These are phyloP conservation scores for Fusarium coffeatum DNA, from an alignment of 2,329 filamentous ascomycete species.

Conservation along the genomic window DNA sequence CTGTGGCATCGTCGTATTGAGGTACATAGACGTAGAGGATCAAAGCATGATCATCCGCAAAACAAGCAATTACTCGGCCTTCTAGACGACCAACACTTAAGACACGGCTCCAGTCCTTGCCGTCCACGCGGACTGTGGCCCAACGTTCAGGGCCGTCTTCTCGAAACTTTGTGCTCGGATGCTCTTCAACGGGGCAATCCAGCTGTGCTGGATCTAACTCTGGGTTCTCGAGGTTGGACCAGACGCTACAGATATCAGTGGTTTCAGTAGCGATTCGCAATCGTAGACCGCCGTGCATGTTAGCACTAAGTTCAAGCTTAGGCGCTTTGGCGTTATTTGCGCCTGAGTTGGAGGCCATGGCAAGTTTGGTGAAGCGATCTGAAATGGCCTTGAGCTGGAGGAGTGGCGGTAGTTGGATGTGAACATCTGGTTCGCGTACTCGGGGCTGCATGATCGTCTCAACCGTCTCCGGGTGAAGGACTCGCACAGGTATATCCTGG, in stretches of 20 bases:
- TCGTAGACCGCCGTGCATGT: conserved; percentile 90
- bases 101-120: conserved; percentile 93
- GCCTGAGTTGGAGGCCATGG: conserved; percentile 59
- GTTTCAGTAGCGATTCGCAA: conserved; percentile 85
- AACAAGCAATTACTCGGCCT: conserved; percentile 92
- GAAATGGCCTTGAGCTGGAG: conserved; percentile 93
- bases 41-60: conserved; percentile 81
- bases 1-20: conserved; percentile 72
- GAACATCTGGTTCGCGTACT: conserved; percentile 90
- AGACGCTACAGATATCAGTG: conserved; percentile 85
- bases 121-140: conserved; percentile 91
- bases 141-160: conserved; percentile 82
- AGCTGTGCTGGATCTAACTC: conserved; percentile 84
- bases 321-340: conserved; percentile 63
- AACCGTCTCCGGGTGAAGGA: conserved; percentile 85
- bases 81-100: conserved; percentile 90
- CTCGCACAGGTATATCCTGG: conserved; percentile 94
- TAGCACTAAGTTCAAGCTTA: conserved; percentile 87
- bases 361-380: conserved; percentile 93
- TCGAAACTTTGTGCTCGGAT: conserved; percentile 84
- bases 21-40: conserved; percentile 86
- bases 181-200: conserved; percentile 76
- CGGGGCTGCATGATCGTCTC: conserved; percentile 93
- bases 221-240: conserved; percentile 88
- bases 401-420: conserved; percentile 89